These are phyloP conservation scores for Xylariaceae sp. DNA, from an alignment of 2,329 filamentous ascomycete genomes.

Conservation along the genomic window DNA sequence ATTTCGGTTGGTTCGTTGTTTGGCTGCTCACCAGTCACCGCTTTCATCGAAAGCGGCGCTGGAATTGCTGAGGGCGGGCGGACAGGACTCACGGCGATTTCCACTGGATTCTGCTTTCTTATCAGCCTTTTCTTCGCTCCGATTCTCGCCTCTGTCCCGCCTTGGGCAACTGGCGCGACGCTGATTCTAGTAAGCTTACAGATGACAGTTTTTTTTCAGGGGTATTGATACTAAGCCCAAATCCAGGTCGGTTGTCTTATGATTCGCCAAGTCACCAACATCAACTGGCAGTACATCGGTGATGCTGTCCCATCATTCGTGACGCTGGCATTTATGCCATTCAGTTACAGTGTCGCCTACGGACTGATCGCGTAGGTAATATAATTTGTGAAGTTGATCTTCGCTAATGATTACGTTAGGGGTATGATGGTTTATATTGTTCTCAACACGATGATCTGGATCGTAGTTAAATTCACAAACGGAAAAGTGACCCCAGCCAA, in stretches of 20 bases:
- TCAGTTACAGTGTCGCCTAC: constrained; percentile 75
- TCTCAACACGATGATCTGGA: constrained; percentile 50
- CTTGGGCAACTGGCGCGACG: constrained; percentile 73
- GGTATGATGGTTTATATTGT: constrained; percentile 53
- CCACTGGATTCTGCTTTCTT: constrained; percentile 66
- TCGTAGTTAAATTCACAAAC: constrained; percentile 44
- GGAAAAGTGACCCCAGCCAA: constrained; percentile 49
- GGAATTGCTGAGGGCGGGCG: constrained; percentile 72
- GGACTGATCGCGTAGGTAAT: constrained; percentile 65
- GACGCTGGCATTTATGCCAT: constrained; percentile 70
- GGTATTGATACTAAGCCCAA: background rate
- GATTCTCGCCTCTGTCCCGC: constrained; percentile 71
- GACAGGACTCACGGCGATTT: constrained; percentile 67
- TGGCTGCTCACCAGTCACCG: constrained; percentile 67
- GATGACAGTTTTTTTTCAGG: background rate
- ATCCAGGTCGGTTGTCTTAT: constrained; percentile 67
- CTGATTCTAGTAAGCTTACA: constrained; percentile 55
- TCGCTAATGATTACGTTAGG: constrained; percentile 25
- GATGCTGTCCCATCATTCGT: constrained; percentile 73
- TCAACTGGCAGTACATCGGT: constrained; percentile 74
- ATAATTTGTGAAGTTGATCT: background rate
- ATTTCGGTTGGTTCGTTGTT: constrained; percentile 68
- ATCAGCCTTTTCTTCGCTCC: constrained; percentile 71
- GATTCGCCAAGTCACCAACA: constrained; percentile 68
- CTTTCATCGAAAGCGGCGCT: constrained; percentile 71